These are phyloP conservation scores for Alternaria arbusti DNA, from an alignment of 2,329 filamentous ascomycete species.

Conservation along the genomic window DNA sequence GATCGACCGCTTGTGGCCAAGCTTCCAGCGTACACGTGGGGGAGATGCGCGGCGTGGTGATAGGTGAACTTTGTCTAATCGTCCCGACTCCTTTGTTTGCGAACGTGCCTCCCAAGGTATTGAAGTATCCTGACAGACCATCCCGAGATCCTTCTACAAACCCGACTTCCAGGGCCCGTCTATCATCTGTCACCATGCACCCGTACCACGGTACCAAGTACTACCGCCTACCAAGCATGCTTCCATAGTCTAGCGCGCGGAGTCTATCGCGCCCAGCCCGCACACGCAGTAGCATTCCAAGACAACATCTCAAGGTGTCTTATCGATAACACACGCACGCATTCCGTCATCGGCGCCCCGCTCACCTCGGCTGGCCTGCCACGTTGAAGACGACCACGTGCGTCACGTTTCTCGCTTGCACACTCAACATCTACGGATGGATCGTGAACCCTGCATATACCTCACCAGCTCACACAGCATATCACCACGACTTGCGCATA, in stretches of 20 bases:
- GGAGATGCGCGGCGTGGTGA: conserved; percentile 11
- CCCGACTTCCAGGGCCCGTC: not conserved
- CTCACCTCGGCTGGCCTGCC: not conserved
- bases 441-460: not conserved
- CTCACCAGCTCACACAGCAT: not conserved
- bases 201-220: not conserved
- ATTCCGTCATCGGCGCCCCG: not conserved
- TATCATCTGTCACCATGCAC: not conserved
- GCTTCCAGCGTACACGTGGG: conserved; percentile 20
- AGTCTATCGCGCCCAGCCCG: not conserved
- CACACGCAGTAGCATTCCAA: not conserved
- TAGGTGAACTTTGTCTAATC: not conserved
- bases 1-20: conserved; percentile 3
- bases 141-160: not conserved
- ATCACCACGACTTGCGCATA: not conserved
- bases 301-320: not conserved
- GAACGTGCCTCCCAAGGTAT: not conserved
- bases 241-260: not conserved
- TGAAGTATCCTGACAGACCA: not conserved
- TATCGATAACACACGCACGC: not conserved
- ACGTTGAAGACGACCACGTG: not conserved
- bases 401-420: not conserved
- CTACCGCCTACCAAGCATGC: not conserved
- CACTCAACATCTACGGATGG: not conserved
- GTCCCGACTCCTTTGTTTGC: not conserved